These are phyloP conservation scores for Agaricales sp. DNA, from an alignment of 1,284 basidiomycete genomes.

Conservation along the genomic window DNA sequence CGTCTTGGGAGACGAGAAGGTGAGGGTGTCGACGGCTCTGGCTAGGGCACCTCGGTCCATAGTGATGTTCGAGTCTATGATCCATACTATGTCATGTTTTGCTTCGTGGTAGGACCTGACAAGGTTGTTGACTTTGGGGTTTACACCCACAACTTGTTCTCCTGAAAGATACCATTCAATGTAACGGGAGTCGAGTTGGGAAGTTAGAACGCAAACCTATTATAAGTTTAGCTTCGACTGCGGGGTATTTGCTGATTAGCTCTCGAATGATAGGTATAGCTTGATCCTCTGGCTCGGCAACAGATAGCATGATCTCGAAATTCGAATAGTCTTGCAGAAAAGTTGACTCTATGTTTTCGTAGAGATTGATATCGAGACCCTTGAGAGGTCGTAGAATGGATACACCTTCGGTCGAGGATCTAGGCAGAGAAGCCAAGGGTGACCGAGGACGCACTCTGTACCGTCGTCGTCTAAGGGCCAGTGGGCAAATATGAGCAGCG, in stretches of 20 bases:
- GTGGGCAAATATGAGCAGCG: no score
- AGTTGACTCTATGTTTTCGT: conserved; percentile 86
- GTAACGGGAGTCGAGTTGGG: conserved; percentile 6
- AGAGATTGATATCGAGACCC: conserved; percentile 87
- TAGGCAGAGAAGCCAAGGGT: conserved; percentile 42
- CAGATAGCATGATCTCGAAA: conserved; percentile 81
- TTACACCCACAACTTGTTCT: conserved; percentile 75
- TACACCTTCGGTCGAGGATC: conserved; percentile 67
- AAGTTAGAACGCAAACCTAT: conserved; percentile 48
- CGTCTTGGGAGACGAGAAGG: conserved; percentile 19
- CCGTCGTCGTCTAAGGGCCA: conserved; percentile 49
- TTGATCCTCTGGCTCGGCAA: conserved; percentile 77
- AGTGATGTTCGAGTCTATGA: conserved; percentile 90
- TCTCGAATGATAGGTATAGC: conserved; percentile 71
- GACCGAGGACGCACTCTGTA: conserved; percentile 61
- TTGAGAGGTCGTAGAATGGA: conserved; percentile 87
- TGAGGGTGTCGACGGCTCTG: conserved; percentile 69
- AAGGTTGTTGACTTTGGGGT: conserved; percentile 98
- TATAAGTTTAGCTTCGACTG: conserved; percentile 60
- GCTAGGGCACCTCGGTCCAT: conserved; percentile 76
- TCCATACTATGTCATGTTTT: conserved; percentile 88
- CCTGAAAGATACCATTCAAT: conserved; percentile 42
- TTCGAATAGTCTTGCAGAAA: conserved; percentile 84
- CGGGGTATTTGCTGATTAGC: conserved; percentile 67
- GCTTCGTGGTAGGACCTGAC: conserved; percentile 77